Evolutionary conservation across 73 alveolate species (phyloP), one percentile per base, ranked within the genome.

Genomic region (Tetrahymena borealis): DNA sequence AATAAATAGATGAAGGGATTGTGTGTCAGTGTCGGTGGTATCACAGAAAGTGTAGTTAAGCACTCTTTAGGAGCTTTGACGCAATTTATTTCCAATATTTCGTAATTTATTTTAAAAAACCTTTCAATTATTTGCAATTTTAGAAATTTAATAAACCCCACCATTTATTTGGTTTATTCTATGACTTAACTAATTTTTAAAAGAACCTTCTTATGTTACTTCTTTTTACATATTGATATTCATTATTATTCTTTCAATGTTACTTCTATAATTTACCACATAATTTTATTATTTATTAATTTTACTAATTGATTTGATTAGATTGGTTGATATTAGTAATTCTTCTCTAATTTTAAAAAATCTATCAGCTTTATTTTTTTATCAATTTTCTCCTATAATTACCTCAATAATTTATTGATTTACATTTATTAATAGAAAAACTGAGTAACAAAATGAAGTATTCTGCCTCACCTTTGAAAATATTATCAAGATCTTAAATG

Each of bases 21-120:
- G 16, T 78, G 95, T 38, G 90, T 92, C 20, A 92, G 95, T 38
- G 95, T 92, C 2, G 95, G 95, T 33, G 95, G 95, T 78, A 92
- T 92, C 43, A 92, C 92, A 36, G 95, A 92, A 92, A 78, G 92
- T 20, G 90, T 92, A 32, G 31, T 78, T 39, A 92, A 92, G 90
- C 77, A 35, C 32, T 40, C 91, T 33, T 90, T 78, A 13, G 92
- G 90, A 78, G 95, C 95, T 11, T 78, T 92, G 90, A 79, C 90
- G 12, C 38, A 92, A 38, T 92, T 78, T 92, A 92, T 92, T 15
- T 91, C 90, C 24, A 32, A 33, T 11, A 92, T 60, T 24, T 60
- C 85, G 85, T 60, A 60, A 60, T 15, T 24, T 24, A 60, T 35
- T 60, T 60, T 60, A 60, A n/a, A n/a, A n/a, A n/a, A n/a, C n/a